Conservation (phyloP, 192 early-diverging fungal species). For the Coemansia sp. region DNA sequence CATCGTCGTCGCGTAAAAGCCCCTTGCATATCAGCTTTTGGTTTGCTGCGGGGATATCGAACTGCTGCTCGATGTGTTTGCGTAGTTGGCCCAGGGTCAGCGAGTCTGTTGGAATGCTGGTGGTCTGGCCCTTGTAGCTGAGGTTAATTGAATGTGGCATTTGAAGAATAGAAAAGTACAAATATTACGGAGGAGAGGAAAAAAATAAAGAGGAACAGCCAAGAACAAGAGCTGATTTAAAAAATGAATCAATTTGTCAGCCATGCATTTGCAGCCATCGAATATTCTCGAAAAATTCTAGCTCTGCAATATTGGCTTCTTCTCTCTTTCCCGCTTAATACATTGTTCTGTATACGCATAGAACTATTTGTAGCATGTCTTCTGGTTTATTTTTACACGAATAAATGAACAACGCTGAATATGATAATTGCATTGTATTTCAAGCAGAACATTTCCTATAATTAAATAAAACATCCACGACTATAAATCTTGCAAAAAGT, state of each 20-base stretch:
- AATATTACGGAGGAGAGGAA: neutral
- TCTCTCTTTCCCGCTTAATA: no score
- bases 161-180: neutral
- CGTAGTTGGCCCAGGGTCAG: conserved; percentile 33
- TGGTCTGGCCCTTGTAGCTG: conserved; percentile 19
- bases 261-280: neutral
- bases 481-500: neutral
- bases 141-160: conserved; percentile 8
- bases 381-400: no score
- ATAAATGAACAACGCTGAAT: no score
- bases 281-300: neutral
- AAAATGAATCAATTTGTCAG: neutral
- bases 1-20: neutral
- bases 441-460: no score
- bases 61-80: conserved; percentile 11
- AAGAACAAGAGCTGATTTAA: neutral
- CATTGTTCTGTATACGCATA: no score
- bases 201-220: neutral
- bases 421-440: no score
- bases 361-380: no score
- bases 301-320: no score
- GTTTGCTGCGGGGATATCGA: conserved; percentile 20
- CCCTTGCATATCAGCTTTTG: conserved; percentile 34
- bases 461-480: neutral
- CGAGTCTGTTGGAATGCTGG: neutral